A percentile compares a stretch with the other conserved stretches of the same genome.
Evolutionary conservation across 176 grass and related monocot species (phyloP).

Genomic region (Zizania latifolia): DNA sequence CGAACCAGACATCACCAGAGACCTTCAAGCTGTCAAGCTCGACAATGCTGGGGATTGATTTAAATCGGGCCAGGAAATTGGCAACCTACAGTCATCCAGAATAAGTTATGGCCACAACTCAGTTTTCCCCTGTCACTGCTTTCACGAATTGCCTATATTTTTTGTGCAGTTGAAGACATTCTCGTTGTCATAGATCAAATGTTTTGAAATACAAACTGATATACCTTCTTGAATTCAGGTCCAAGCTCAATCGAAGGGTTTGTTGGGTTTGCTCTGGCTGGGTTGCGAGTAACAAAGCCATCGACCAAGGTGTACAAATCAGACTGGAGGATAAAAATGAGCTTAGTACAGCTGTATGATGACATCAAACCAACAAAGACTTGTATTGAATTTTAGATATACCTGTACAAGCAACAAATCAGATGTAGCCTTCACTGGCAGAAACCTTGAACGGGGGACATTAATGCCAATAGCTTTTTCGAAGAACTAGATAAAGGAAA

Average conservation of each 20-base stretch:
- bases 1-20: slow-evolving; percentile 90
- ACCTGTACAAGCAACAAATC: slow-evolving; percentile 99
- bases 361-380: slow-evolving; percentile 1
- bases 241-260: slow-evolving; percentile 90
- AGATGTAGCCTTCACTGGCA: slow-evolving; percentile 95
- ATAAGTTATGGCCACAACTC: background rate
- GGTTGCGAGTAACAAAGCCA: slow-evolving; percentile 90
- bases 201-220: background rate
- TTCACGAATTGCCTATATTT: background rate
- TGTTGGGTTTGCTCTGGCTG: slow-evolving; percentile 63
- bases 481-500: slow-evolving; percentile 62
- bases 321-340: slow-evolving; percentile 53
- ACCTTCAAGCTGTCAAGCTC: slow-evolving; percentile 94
- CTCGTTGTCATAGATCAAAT: background rate
- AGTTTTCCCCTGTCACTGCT: background rate
- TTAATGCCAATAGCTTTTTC: slow-evolving; percentile 89
- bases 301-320: slow-evolving; percentile 96
- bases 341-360: slow-evolving; percentile 8
- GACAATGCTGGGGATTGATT: slow-evolving; percentile 97
- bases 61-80: slow-evolving; percentile 84
- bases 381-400: slow-evolving; percentile 13
- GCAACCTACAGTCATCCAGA: slow-evolving; percentile 46
- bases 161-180: background rate
- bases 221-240: slow-evolving; percentile 96
- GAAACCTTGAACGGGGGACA: slow-evolving; percentile 78